A percentile compares a stretch with the other conserved stretches of the same genome.
phyloP scores from a whole-genome alignment of 805 yeast genomes.

The Metschnikowia sp. region DNA sequence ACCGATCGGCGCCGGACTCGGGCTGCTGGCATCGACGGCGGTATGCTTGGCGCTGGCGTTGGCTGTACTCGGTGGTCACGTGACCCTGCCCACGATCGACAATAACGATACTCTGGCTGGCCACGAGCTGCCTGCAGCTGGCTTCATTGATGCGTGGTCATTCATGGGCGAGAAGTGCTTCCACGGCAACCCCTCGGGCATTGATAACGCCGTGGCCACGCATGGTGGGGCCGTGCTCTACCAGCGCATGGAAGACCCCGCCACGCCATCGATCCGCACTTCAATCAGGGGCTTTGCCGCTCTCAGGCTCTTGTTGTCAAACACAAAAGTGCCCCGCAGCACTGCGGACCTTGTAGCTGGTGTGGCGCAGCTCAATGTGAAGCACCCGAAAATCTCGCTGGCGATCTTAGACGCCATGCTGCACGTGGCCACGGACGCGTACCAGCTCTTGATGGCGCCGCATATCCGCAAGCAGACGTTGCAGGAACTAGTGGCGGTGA shows the following conservation, averaged over 20 bases:
- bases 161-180: slow-evolving; percentile 92
- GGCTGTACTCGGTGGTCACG: slow-evolving; percentile 55
- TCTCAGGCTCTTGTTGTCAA: slow-evolving; percentile 69
- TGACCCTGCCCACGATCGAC: slow-evolving; percentile 36
- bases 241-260: slow-evolving; percentile 57
- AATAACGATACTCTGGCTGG: slow-evolving; percentile 30
- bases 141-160: slow-evolving; percentile 81
- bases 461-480: slow-evolving; percentile 46
- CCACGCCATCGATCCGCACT: slow-evolving; percentile 57
- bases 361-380: slow-evolving; percentile 55
- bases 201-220: slow-evolving; percentile 94
- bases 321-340: slow-evolving; percentile 82
- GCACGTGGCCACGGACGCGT: slow-evolving; percentile 67
- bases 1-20: slow-evolving; percentile 96
- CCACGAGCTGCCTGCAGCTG: slow-evolving; percentile 38
- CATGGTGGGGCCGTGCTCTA: slow-evolving; percentile 94
- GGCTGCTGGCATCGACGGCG: slow-evolving; percentile 87
- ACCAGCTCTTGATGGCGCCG: slow-evolving; percentile 56
- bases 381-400: slow-evolving; percentile 52
- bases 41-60: slow-evolving; percentile 82
- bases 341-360: slow-evolving; percentile 80
- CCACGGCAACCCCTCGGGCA: slow-evolving; percentile 96
- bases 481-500: slow-evolving; percentile 65
- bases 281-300: slow-evolving; percentile 73
- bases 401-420: slow-evolving; percentile 76